Percentiles rank a stretch among this genome's conserved stretches.
These are phyloP conservation scores for Eutrema salsugineum DNA, from an alignment of 441 rosid species.

Conservation along the genomic window DNA sequence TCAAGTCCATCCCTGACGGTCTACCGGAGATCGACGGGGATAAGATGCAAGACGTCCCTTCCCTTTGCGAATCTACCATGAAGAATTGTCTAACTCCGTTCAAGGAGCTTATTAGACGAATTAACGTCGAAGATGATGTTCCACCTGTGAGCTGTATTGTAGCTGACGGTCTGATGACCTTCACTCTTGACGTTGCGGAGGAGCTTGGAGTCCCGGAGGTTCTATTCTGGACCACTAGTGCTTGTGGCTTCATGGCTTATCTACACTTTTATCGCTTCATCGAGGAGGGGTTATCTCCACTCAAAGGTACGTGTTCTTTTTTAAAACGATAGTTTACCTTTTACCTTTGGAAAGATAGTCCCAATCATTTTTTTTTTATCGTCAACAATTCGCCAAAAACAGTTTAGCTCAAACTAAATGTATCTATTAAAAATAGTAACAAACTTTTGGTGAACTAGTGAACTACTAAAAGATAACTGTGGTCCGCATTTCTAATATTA, in stretches of 20 bases:
- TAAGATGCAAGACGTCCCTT: constrained; percentile 15
- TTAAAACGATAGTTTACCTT: no score
- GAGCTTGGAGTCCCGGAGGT: constrained; percentile 23
- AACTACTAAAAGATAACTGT: no score
- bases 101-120: constrained; percentile 10
- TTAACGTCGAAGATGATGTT: constrained; percentile 2
- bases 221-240: constrained; percentile 25
- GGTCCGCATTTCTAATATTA: no score
- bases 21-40: constrained; percentile 20
- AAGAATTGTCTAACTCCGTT: constrained; percentile 26
- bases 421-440: no score
- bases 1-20: constrained; percentile 31
- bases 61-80: constrained; percentile 18
- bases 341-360: no score
- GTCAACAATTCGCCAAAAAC: no score
- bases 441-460: no score
- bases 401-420: no score
- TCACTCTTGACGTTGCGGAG: constrained; percentile 27
- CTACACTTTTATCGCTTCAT: constrained; percentile 17
- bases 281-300: constrained; percentile 11
- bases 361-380: no score
- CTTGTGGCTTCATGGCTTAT: constrained; percentile 15
- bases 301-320: constrained; percentile 16
- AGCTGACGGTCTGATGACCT: constrained; percentile 24
- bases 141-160: constrained; percentile 35